A percentile compares a stretch with the other conserved stretches of the same genome.
Conservation (phyloP, 75 land plant species). For the Sequoia sempervirens region DNA sequence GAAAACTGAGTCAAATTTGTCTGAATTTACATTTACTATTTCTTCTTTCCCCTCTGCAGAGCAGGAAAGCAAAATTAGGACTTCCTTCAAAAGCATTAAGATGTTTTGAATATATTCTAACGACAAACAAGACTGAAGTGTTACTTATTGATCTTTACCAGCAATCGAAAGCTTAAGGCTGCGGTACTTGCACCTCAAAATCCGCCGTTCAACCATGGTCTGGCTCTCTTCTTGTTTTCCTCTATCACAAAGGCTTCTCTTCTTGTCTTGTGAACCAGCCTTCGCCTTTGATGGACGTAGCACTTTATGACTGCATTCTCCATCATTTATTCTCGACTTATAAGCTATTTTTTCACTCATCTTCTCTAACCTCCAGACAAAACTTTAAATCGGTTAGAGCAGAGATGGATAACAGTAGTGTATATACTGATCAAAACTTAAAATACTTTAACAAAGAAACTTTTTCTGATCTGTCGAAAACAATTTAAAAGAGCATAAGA, state of each 20-base stretch:
- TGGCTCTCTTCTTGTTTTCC: background rate
- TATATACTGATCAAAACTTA: background rate
- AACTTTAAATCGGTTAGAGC: background rate
- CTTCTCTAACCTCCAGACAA: background rate
- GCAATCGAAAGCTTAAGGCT: conserved; percentile 6
- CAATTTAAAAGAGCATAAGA: background rate
- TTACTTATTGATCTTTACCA: background rate
- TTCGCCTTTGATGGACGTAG: background rate
- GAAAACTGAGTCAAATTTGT: conserved; percentile 42
- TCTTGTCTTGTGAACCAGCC: background rate
- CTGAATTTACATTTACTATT: conserved; percentile 15
- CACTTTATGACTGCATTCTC: background rate
- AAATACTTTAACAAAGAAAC: background rate
- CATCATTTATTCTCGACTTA: background rate
- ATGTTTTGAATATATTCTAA: background rate
- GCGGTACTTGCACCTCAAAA: background rate
- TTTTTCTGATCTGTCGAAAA: background rate
- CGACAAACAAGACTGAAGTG: background rate
- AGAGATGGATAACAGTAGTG: background rate
- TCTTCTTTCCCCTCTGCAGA: conserved; percentile 53
- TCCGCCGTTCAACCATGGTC: background rate
- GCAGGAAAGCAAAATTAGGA: background rate
- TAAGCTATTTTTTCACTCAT: background rate
- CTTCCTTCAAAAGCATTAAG: background rate
- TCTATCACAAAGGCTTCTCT: background rate